Base-by-base conservation (phyloP, 139 green algal species). In the Auxenochlorella pyrenoidosa region DNA sequence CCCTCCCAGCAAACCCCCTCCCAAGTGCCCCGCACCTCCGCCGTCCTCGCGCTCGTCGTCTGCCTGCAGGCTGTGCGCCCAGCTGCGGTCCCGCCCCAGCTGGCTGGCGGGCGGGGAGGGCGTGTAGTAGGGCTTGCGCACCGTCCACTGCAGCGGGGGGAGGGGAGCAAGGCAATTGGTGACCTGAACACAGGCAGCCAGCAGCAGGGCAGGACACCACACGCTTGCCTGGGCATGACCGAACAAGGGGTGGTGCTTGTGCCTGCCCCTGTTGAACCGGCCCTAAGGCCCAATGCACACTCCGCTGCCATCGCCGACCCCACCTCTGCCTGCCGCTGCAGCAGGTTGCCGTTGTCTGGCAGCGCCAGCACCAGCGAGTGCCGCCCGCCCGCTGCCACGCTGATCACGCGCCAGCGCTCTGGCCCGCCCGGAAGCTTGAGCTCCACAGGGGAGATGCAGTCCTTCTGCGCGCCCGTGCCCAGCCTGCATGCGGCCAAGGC, bases 321-420 rank as follows among this genome's bases (percentile, higher is more conserved):
- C 80, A 85, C 80, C 60, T 75, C 82, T 28, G n/a, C 32, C 82
- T 86, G 82, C 66, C 82, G 65, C 65, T 36, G 66, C 66, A 19
- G 44, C 44, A 86, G 65, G 65, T 86, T 79, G 4, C 82, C 83
- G 30, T 82, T 87, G 83, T 93, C 90, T 1, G 95, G 95, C 85
- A 97, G 78, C 0, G 94, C 95, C 65, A 97, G 89, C 75, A 83
- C 93, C 75, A 97, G 86, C 34, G 82, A 92, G 90, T 98, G 95
- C 5, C 95, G 92, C 40, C 92, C 92, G 75, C 92, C 94, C 19
- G 90, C 90, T 15, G 91, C 78, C 40, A 94, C 86, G 63, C 84
- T 83, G 40, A 95, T 89, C 41, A 96, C 92, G 26, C 91, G 92
- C 95, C 95, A 97, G 28, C 94, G 68, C 71, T 95, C 94, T 5